These are phyloP conservation scores for Hysterium pulicare DNA, from an alignment of 2,329 filamentous ascomycete genomes.

Conservation along the genomic window DNA sequence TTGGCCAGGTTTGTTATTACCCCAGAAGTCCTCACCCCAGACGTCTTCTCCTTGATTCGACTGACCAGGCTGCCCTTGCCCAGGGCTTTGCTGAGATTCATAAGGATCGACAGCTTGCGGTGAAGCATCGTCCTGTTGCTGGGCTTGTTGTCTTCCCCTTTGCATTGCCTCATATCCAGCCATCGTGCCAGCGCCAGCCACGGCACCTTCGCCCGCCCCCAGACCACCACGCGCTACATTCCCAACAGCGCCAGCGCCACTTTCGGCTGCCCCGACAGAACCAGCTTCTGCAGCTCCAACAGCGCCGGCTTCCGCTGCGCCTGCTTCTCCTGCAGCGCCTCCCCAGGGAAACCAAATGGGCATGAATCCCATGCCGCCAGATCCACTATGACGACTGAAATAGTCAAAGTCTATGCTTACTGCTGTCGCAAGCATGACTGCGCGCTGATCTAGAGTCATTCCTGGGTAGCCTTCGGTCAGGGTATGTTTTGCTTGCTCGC, in stretches of 20 bases:
- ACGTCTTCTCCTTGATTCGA: constrained; percentile 24
- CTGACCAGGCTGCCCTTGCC: background rate
- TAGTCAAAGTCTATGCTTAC: constrained; percentile 66
- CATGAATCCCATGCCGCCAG: constrained; percentile 40
- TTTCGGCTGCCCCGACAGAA: constrained; percentile 39
- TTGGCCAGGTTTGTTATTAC: constrained; percentile 24
- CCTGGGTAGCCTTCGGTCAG: constrained; percentile 35
- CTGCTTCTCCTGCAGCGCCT: constrained; percentile 21
- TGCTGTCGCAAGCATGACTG: constrained; percentile 64
- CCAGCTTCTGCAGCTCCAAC: constrained; percentile 40
- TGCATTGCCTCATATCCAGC: constrained; percentile 64
- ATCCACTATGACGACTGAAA: constrained; percentile 58
- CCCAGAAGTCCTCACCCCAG: constrained; percentile 28
- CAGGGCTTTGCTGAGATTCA: constrained; percentile 14
- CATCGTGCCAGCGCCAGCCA: constrained; percentile 55
- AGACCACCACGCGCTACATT: constrained; percentile 38
- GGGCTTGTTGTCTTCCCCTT: constrained; percentile 36
- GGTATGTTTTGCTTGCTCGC: constrained; percentile 16
- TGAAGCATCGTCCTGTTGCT: constrained; percentile 14
- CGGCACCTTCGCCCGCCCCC: constrained; percentile 43
- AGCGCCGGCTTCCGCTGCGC: constrained; percentile 14
- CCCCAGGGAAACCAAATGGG: constrained; percentile 53
- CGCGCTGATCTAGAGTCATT: constrained; percentile 64
- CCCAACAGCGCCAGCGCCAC: constrained; percentile 48
- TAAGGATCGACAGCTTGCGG: constrained; percentile 23